A percentile compares a stretch with the other conserved stretches of the same genome.
phyloP scores from a whole-genome alignment of 2,329 filamentous ascomycete genomes.

The Aureobasidium zeae region DNA sequence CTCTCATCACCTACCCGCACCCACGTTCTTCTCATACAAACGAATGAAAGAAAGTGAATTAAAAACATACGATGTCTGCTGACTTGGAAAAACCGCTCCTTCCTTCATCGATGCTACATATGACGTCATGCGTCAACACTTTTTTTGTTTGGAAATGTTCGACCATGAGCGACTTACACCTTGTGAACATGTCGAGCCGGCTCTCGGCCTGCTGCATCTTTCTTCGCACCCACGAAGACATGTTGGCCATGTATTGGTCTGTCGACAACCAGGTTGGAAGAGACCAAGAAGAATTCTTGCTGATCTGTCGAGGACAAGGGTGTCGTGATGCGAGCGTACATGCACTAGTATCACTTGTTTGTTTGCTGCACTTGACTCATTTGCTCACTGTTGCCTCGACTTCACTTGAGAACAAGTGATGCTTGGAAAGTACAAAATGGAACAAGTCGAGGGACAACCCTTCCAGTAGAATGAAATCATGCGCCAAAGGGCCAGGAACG shows the following conservation, averaged over 20 bases:
- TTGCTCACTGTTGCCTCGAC: constrained; percentile 3
- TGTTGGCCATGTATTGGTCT: neutral
- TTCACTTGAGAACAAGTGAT: constrained; percentile 5
- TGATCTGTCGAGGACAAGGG: constrained; percentile 6
- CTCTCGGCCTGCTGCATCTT: constrained; percentile 6
- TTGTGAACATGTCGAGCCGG: constrained; percentile 3
- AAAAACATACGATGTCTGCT: no score
- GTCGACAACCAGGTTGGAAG: neutral
- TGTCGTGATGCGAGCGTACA: no score
- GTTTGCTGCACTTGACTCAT: constrained; percentile 11
- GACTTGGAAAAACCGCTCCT: no score
- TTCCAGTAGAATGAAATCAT: neutral
- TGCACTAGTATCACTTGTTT: constrained; percentile 6
- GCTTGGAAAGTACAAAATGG: neutral
- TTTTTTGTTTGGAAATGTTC: neutral
- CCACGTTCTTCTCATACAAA: no score
- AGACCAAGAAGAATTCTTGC: neutral
- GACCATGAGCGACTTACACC: neutral
- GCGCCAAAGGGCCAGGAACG: neutral
- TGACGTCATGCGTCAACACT: constrained; percentile 8
- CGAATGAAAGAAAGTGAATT: no score
- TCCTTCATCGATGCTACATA: neutral
- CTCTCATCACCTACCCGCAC: no score
- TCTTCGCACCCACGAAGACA: constrained; percentile 10
- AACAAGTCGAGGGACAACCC: neutral